Percentiles rank a stretch among this genome's conserved stretches.
Evolutionary conservation across 108 stramenopile species (phyloP).

Genomic region (Skeletonema costatum): DNA sequence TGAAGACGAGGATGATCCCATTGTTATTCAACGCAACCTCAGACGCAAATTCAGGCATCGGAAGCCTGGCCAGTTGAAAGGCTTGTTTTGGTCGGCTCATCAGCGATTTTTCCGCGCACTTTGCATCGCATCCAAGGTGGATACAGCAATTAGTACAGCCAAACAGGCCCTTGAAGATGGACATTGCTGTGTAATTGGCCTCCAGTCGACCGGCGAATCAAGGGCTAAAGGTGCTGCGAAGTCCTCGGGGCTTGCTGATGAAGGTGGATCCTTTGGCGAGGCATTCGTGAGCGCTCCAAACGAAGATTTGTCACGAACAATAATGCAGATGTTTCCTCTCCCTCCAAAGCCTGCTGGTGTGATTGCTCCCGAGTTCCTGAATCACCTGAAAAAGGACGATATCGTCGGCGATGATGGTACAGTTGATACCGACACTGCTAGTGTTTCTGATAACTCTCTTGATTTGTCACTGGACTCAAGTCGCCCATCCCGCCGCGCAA

Average conservation of each 20-base stretch:
- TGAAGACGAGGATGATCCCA: constrained; percentile 18
- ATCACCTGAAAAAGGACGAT: constrained; percentile 24
- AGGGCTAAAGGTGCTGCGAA: constrained; percentile 28
- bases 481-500: not conserved
- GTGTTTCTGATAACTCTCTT: not conserved
- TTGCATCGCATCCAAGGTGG: constrained; percentile 59
- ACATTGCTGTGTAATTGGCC: constrained; percentile 58
- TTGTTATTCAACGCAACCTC: constrained; percentile 20
- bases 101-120: constrained; percentile 60
- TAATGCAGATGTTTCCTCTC: constrained; percentile 12
- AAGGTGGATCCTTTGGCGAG: constrained; percentile 1
- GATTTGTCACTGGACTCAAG: not conserved
- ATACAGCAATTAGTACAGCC: constrained; percentile 34
- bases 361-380: constrained; percentile 38
- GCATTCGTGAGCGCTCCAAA: constrained; percentile 17
- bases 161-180: constrained; percentile 37
- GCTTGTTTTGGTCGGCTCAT: constrained; percentile 59
- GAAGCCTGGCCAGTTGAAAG: constrained; percentile 21
- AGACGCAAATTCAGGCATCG: constrained; percentile 32
- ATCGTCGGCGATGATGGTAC: not conserved
- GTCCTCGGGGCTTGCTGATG: constrained; percentile 43
- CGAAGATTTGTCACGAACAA: not conserved
- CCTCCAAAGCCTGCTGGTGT: constrained; percentile 39
- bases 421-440: constrained; percentile 2
- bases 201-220: constrained; percentile 64